A percentile compares a stretch with the other conserved stretches of the same genome.
Evolutionary conservation across 2,329 filamentous ascomycete species (phyloP).

Genomic region (Colletotrichum simmondsii): DNA sequence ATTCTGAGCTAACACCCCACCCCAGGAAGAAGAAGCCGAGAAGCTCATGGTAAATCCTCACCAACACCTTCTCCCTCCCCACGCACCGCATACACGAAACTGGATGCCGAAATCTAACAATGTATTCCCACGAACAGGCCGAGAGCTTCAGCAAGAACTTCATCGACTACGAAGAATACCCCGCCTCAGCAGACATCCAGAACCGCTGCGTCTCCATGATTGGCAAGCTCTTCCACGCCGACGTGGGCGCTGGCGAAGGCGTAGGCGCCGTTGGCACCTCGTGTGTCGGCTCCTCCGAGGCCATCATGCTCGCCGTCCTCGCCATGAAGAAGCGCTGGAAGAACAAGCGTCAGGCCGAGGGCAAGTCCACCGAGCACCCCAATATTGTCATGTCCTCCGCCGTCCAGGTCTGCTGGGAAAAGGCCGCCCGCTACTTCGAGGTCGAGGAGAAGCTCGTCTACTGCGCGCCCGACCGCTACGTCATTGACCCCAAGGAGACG

Average conservation of each 20-base stretch:
- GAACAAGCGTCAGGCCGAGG: slow-evolving; percentile 84
- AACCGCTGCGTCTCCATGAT: slow-evolving; percentile 95
- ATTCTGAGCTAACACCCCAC: slow-evolving; percentile 23
- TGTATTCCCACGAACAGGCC: slow-evolving; percentile 39
- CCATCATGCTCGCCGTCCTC: slow-evolving; percentile 83
- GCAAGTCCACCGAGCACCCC: slow-evolving; percentile 82
- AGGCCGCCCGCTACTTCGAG: slow-evolving; percentile 89
- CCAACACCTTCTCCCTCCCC: neutral
- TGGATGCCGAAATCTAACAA: neutral
- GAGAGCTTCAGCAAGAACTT: slow-evolving; percentile 96
- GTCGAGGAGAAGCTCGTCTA: slow-evolving; percentile 87
- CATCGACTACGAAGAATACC: slow-evolving; percentile 89
- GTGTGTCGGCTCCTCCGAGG: slow-evolving; percentile 89
- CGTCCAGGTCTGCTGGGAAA: slow-evolving; percentile 98
- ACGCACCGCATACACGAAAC: neutral
- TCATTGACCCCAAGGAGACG: slow-evolving; percentile 72
- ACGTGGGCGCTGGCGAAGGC: slow-evolving; percentile 61
- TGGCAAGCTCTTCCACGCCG: slow-evolving; percentile 87
- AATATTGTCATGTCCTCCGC: slow-evolving; percentile 97
- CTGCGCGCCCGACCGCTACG: slow-evolving; percentile 70
- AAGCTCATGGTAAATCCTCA: slow-evolving; percentile 77
- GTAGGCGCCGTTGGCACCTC: slow-evolving; percentile 84
- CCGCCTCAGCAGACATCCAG: slow-evolving; percentile 85
- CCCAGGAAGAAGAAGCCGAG: slow-evolving; percentile 90
- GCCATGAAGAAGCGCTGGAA: slow-evolving; percentile 98